A percentile compares a stretch with the other conserved stretches of the same genome.
Evolutionary conservation across 2,329 filamentous ascomycete genomes (phyloP).

Genomic region (Exophiala sp.): DNA sequence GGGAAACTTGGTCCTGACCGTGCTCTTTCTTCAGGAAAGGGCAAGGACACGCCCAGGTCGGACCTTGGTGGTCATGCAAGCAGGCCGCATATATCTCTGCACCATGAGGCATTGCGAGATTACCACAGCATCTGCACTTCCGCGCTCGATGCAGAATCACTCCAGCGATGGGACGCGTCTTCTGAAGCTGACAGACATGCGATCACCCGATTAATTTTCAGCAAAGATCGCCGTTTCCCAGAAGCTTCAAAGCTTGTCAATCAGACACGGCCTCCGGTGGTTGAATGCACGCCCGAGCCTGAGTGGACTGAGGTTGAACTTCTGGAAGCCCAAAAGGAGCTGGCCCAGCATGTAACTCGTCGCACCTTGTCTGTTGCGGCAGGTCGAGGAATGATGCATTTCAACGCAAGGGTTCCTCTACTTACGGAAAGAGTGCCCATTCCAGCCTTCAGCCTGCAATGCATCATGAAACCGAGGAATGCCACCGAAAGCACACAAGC

Average conservation of each 20-base stretch:
- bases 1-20: too few relatives aligned
- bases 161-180: conserved; percentile 67
- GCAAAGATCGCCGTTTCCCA: conserved; percentile 81
- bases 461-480: conserved; percentile 85
- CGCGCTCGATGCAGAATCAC: conserved; percentile 46
- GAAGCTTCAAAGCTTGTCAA: conserved; percentile 85
- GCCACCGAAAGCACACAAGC: conserved; percentile 54
- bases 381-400: conserved; percentile 83
- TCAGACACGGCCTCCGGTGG: conserved; percentile 72
- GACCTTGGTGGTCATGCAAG: not conserved
- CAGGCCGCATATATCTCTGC: conserved; percentile 4
- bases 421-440: conserved; percentile 90
- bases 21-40: too few relatives aligned
- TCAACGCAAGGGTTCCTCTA: conserved; percentile 79
- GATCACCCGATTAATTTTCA: conserved; percentile 83
- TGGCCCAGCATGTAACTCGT: conserved; percentile 80
- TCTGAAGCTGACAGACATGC: conserved; percentile 79
- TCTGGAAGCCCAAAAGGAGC: conserved; percentile 85
- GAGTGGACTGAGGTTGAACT: conserved; percentile 82
- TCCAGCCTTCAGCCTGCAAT: conserved; percentile 85
- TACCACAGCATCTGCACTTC: conserved; percentile 68
- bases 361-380: conserved; percentile 85
- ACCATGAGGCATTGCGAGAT: conserved; percentile 68
- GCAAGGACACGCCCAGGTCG: too few relatives aligned
- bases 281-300: conserved; percentile 71